Evolutionary conservation across 140 eudicot species (phyloP), one percentile per base, ranked within the genome.

Genomic region (Senecio squalidus): DNA sequence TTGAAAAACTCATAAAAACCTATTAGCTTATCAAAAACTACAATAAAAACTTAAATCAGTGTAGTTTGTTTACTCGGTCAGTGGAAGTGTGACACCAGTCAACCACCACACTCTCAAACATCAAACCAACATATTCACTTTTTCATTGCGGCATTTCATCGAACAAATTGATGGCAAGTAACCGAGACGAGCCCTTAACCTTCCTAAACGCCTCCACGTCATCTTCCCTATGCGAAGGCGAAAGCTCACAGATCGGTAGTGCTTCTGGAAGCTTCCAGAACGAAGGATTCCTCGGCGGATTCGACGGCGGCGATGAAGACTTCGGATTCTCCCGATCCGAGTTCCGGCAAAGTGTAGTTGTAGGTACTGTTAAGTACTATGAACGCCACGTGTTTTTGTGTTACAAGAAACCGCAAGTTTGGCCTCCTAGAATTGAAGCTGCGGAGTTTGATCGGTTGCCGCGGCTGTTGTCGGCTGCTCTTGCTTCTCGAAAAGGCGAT

Each of bases 371-470:
- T 1, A 83, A 86, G 14, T 78, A 71, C 73, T 86, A 87, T 62
- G 73, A 81, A 28, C 80, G 98, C 1, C 96, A 92, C 54, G 92
- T 92, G 46, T 87, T 92, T 49, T 71, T 92, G n/a, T 92, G 98
- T 71, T 92, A 92, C 68, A 92, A 92, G 74, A 81, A 77, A 48
- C 98, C 98, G 66, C 76, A 76, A 52, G 94, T 81, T 11, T 91
- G 98, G 98, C 98, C 98, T 18, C 80, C 91, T 4, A 70, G 92
- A 8, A 87, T 87, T 26, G 92, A 87, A 74, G 96, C 92, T 21
- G 84, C 95, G 16, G 98, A 92, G 68, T 87, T 92, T 72, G 98
- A 92, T 84, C 92, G 96, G 53, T 63, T 92, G 64, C 98, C 98
- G 26, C 60, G 96, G 64, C 80, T 92, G 26, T 84, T 92, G 14